phyloP scores from a whole-genome alignment of 1,284 basidiomycete genomes.

The Bjerkandera adusta region DNA sequence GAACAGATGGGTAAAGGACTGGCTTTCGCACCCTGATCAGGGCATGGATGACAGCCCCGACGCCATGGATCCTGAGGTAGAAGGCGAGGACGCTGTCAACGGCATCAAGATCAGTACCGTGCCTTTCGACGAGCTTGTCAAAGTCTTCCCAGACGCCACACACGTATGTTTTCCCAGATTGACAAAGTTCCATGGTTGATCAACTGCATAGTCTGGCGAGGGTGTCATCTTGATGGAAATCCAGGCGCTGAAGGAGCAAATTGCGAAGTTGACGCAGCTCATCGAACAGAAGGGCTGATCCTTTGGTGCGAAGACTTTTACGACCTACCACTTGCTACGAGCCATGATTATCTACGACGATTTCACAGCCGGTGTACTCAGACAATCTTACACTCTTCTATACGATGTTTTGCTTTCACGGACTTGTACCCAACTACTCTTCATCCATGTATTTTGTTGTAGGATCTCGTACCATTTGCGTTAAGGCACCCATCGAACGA shows the following conservation, averaged over 20 bases:
- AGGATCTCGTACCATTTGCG: conserved; percentile 39
- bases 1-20: conserved; percentile 65
- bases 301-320: too few species aligned
- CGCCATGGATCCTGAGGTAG: conserved; percentile 59
- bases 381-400: too few species aligned
- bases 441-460: conserved; percentile 13
- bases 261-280: conserved; percentile 54
- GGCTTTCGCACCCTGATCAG: conserved; percentile 63
- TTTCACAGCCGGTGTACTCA: background rate
- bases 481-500: conserved; percentile 75
- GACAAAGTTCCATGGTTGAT: conserved; percentile 6
- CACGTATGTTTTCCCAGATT: conserved; percentile 47
- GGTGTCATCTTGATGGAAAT: conserved; percentile 69
- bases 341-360: background rate
- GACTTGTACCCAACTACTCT: too few species aligned
- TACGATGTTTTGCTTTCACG: too few species aligned
- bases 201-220: conserved; percentile 60
- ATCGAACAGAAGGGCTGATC: background rate
- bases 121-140: conserved; percentile 73
- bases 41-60: conserved; percentile 62
- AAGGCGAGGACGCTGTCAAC: conserved; percentile 50
- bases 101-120: conserved; percentile 72
- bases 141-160: conserved; percentile 73
- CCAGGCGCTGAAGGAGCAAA: conserved; percentile 49
- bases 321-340: too few species aligned